phyloP scores from a whole-genome alignment of 768 basidiomycete genomes.

The Naganishia onofrii region DNA sequence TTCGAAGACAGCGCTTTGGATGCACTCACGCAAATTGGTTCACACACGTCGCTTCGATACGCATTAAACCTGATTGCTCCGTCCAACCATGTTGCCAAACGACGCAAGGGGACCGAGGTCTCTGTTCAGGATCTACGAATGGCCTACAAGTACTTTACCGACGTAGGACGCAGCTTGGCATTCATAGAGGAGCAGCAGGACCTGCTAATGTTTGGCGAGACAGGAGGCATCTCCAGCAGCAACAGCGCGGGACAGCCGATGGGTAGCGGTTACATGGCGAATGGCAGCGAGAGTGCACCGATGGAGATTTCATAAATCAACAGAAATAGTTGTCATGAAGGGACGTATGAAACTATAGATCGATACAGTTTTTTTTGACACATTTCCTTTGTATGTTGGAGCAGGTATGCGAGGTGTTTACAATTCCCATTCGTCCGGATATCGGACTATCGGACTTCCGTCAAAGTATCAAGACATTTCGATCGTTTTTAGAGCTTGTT shows the following conservation, averaged over 20 bases:
- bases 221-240: conserved; percentile 32
- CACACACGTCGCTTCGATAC: conserved; percentile 85
- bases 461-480: neutral
- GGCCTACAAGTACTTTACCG: conserved; percentile 62
- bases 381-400: neutral
- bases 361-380: neutral
- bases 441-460: neutral
- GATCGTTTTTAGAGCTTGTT: conserved; percentile 5
- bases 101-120: conserved; percentile 72
- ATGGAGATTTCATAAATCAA: conserved; percentile 35
- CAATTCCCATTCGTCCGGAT: neutral
- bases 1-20: conserved; percentile 68
- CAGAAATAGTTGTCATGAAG: neutral
- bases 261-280: conserved; percentile 14
- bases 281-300: conserved; percentile 29
- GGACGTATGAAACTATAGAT: neutral
- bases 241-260: conserved; percentile 15
- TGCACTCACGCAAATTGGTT: conserved; percentile 84
- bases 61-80: conserved; percentile 93
- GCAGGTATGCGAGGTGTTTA: too few species aligned
- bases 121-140: conserved; percentile 79
- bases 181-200: conserved; percentile 51
- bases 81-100: conserved; percentile 76
- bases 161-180: conserved; percentile 47
- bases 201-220: conserved; percentile 53